A percentile compares a stretch with the other conserved stretches of the same genome.
These are phyloP conservation scores for Limnomonas spitsbergensis DNA, from an alignment of 139 green algal species.

Conservation along the genomic window DNA sequence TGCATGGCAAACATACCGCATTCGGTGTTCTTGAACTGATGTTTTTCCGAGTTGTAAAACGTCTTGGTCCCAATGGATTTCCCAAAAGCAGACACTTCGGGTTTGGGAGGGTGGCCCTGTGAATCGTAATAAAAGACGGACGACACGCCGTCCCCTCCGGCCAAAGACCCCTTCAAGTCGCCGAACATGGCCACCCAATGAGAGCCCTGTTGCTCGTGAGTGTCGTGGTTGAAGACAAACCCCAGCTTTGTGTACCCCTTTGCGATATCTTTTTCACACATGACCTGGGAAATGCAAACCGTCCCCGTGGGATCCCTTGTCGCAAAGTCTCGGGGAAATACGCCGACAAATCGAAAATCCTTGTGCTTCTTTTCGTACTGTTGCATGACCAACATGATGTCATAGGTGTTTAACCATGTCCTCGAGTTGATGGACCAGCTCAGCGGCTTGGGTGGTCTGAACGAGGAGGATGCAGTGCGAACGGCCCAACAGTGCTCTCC, in stretches of 20 bases:
- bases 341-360: background rate
- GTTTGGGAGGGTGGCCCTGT: too few species aligned
- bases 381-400: background rate
- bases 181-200: background rate
- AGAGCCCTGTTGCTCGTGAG: background rate
- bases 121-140: background rate
- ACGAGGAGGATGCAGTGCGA: background rate
- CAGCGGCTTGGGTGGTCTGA: background rate
- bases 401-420: background rate
- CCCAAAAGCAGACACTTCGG: too few species aligned
- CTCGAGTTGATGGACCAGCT: background rate
- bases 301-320: background rate
- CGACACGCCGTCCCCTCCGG: too few species aligned
- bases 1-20: too few species aligned
- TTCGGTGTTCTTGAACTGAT: too few species aligned
- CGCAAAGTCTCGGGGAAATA: background rate
- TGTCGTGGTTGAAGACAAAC: background rate
- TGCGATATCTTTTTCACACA: constrained; percentile 5
- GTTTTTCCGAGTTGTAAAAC: too few species aligned
- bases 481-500: background rate
- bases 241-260: background rate
- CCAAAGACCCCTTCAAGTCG: background rate
- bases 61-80: too few species aligned
- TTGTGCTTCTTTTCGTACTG: constrained; percentile 1
- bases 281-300: background rate